These are phyloP conservation scores for Thozetella sp. DNA, from an alignment of 495 filamentous ascomycete species.

Conservation along the genomic window DNA sequence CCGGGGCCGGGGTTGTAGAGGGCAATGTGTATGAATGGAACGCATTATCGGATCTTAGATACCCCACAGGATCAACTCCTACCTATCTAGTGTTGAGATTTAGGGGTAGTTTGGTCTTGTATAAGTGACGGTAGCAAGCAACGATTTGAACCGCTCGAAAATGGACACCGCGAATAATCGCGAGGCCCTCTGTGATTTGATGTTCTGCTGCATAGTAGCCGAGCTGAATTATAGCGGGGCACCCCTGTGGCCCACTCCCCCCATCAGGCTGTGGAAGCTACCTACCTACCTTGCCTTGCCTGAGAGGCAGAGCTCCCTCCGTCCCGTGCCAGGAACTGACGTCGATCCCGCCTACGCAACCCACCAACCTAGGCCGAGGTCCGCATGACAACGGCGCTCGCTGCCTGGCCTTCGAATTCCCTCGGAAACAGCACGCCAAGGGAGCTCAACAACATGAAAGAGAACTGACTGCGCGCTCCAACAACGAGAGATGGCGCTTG, in stretches of 20 bases:
- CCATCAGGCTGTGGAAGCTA: not conserved
- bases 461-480: not conserved
- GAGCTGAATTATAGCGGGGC: not conserved
- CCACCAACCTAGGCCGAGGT: not conserved
- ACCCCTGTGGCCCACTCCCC: not conserved
- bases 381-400: not conserved
- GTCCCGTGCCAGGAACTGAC: not conserved
- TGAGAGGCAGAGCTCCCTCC: conserved; percentile 2
- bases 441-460: not conserved
- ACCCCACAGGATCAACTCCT: not conserved
- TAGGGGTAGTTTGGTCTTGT: conserved; percentile 2
- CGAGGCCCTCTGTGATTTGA: too few species aligned
- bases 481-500: conserved; percentile 41
- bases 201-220: too few species aligned
- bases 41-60: not conserved
- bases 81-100: conserved; percentile 11
- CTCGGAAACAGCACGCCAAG: not conserved
- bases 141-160: too few species aligned
- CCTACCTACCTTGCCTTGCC: too few species aligned
- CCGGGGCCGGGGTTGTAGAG: not conserved
- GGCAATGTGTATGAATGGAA: not conserved
- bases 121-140: too few species aligned
- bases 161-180: too few species aligned
- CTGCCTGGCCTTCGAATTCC: not conserved
- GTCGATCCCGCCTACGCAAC: not conserved